Evolutionary conservation across 495 filamentous ascomycete species (phyloP).

Genomic region (Penicillium pancosmium): DNA sequence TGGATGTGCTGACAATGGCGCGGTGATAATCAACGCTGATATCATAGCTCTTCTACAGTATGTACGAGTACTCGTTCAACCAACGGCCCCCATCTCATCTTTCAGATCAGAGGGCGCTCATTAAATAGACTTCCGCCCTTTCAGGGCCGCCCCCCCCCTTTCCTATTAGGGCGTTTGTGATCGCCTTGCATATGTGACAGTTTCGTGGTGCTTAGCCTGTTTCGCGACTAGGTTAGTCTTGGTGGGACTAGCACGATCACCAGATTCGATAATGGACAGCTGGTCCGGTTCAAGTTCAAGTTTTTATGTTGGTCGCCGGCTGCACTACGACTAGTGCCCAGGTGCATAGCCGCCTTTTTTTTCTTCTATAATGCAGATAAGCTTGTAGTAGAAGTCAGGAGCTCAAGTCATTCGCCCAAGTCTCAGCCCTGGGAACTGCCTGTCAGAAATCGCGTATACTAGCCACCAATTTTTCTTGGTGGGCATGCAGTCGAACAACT

Average conservation of each 20-base stretch:
- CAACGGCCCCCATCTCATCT: not conserved
- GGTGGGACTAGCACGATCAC: not conserved
- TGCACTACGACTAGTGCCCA: not conserved
- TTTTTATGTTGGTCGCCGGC: not conserved
- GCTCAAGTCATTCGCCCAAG: not conserved
- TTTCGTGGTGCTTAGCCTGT: conserved; percentile 9
- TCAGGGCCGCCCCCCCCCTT: conserved; percentile 4
- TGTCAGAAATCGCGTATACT: conserved; percentile 2
- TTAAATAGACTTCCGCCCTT: conserved; percentile 15
- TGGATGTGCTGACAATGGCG: conserved; percentile 4
- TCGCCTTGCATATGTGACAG: conserved; percentile 21
- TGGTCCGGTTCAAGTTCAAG: not conserved
- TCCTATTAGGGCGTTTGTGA: conserved; percentile 9
- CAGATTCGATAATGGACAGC: conserved; percentile 1
- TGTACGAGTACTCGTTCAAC: not conserved
- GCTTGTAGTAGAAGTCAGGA: not conserved
- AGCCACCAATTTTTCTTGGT: not conserved
- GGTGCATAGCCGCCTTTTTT: not conserved
- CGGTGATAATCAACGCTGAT: conserved; percentile 15
- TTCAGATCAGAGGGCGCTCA: not conserved
- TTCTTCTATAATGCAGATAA: not conserved
- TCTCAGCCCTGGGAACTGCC: not conserved
- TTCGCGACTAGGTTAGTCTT: conserved; percentile 6
- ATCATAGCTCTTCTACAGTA: conserved; percentile 12
- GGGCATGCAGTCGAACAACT: not conserved